Evolutionary conservation across 352 stramenopile genomes (phyloP), one percentile per base, ranked within the genome.

Genomic region (Ophiocytium majus): DNA sequence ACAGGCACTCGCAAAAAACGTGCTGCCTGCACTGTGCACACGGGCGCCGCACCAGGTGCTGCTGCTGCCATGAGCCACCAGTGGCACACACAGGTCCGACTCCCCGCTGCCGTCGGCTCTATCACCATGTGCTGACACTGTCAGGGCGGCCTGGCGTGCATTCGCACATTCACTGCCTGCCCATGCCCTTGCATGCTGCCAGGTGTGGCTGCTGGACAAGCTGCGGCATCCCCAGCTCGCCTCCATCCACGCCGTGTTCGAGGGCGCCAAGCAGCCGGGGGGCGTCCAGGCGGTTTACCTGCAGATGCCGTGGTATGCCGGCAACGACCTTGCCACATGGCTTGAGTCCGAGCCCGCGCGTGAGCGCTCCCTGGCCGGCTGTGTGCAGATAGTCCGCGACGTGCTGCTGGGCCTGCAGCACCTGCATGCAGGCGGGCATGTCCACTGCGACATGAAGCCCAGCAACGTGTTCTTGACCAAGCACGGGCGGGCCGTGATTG

Each of bases 381-480:
- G 64, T 17, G 64, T 76, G 31, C 31, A 37, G 31, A 76, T 76
- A 5, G 17, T 76, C 5, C 64, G 64, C 5, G 64, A 76, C 64
- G 34, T 76, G 64, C 5, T 76, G 34, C 64, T 76, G 64, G 64
- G 5, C 5, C 17, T 76, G 34, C 64, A 76, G 64, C 64, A 76
- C 64, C 64, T 76, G 34, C 64, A 76, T 37, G 34, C 31, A 10
- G 34, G 34, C 5, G 34, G 34, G 5, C 64, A 76, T 37, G 64
- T 76, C 5, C 64, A 76, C 64, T 76, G 64, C 34, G 64, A 76
- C 34, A 76, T 76, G 5, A 76, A 76, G 34, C 64, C 64, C 5
- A 14, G 43, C 43, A 57, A 57, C n/a, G n/a, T n/a, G n/a, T n/a
- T n/a, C n/a, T n/a, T n/a, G n/a, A n/a, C n/a, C n/a, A n/a, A n/a